A percentile compares a stretch with the other conserved stretches of the same genome.
These are phyloP conservation scores for Knufia fluminis DNA, from an alignment of 2,329 filamentous ascomycete genomes.

Conservation along the genomic window DNA sequence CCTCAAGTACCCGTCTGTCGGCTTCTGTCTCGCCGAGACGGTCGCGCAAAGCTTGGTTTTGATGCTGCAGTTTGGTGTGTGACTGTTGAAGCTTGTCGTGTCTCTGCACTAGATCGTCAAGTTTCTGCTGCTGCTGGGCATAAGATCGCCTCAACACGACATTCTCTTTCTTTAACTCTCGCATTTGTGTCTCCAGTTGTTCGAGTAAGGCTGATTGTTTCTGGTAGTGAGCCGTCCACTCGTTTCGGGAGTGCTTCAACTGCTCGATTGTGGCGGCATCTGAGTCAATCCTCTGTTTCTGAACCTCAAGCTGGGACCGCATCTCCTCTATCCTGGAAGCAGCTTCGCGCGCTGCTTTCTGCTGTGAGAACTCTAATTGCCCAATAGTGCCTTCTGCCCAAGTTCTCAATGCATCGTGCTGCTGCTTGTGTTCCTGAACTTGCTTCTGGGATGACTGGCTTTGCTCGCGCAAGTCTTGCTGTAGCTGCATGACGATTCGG, in stretches of 20 bases:
- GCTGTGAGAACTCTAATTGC: constrained; percentile 4
- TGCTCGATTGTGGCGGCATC: constrained; percentile 5
- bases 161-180: not conserved
- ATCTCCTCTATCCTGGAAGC: constrained; percentile 3
- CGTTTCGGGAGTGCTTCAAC: constrained; percentile 1
- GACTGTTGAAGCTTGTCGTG: not conserved
- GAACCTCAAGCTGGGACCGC: constrained; percentile 7
- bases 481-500: constrained; percentile 5
- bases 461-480: constrained; percentile 5
- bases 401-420: not conserved
- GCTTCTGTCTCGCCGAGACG: constrained; percentile 1
- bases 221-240: constrained; percentile 6
- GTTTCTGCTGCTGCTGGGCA: constrained; percentile 1
- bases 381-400: constrained; percentile 7
- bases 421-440: not conserved
- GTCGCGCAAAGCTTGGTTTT: constrained; percentile 6
- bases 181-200: constrained; percentile 4
- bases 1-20: not conserved
- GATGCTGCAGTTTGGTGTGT: not conserved
- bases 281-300: constrained; percentile 4
- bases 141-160: not conserved
- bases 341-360: constrained; percentile 5
- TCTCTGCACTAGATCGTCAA: constrained; percentile 6
- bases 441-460: not conserved
- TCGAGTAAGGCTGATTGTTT: constrained; percentile 6